phyloP scores from a whole-genome alignment of 345 rosid genomes.

The Physaria fendleri region DNA sequence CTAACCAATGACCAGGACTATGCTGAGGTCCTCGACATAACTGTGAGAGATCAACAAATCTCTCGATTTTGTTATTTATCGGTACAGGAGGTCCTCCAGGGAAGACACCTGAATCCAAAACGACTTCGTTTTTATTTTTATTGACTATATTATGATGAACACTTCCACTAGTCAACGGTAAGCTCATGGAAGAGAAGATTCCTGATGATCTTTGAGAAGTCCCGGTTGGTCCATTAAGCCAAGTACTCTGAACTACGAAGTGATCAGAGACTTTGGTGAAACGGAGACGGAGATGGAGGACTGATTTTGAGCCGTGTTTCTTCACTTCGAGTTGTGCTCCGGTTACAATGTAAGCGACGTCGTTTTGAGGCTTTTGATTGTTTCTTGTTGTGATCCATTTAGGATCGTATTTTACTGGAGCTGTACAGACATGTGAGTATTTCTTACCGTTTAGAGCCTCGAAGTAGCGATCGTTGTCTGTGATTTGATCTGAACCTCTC shows the following conservation, averaged over 20 bases:
- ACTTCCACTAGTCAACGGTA: slow-evolving; percentile 40
- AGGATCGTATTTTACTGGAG: slow-evolving; percentile 61
- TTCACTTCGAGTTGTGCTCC: slow-evolving; percentile 80
- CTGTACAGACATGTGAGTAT: slow-evolving; percentile 67
- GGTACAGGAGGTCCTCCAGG: slow-evolving; percentile 89
- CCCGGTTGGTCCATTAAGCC: slow-evolving; percentile 47
- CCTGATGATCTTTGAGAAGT: slow-evolving; percentile 64
- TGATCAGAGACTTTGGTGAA: slow-evolving; percentile 54
- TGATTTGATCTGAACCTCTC: slow-evolving; percentile 57
- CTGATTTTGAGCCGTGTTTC: slow-evolving; percentile 52
- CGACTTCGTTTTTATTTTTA: slow-evolving; percentile 33
- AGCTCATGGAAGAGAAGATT: slow-evolving; percentile 64
- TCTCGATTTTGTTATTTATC: slow-evolving; percentile 59
- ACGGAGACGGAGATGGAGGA: slow-evolving; percentile 68
- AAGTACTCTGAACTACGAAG: slow-evolving; percentile 40
- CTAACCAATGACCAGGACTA: slow-evolving; percentile 91
- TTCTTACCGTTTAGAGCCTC: slow-evolving; percentile 55
- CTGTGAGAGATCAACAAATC: slow-evolving; percentile 68
- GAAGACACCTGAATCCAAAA: slow-evolving; percentile 70
- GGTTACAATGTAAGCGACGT: slow-evolving; percentile 65
- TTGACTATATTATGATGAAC: slow-evolving; percentile 30
- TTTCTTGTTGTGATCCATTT: slow-evolving; percentile 30
- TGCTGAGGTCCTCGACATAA: slow-evolving; percentile 72
- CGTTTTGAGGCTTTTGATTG: slow-evolving; percentile 11
- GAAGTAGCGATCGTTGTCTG: slow-evolving; percentile 33